Evolutionary conservation across 495 filamentous ascomycete genomes (phyloP).

Genomic region (Pyronema omphalodes): DNA sequence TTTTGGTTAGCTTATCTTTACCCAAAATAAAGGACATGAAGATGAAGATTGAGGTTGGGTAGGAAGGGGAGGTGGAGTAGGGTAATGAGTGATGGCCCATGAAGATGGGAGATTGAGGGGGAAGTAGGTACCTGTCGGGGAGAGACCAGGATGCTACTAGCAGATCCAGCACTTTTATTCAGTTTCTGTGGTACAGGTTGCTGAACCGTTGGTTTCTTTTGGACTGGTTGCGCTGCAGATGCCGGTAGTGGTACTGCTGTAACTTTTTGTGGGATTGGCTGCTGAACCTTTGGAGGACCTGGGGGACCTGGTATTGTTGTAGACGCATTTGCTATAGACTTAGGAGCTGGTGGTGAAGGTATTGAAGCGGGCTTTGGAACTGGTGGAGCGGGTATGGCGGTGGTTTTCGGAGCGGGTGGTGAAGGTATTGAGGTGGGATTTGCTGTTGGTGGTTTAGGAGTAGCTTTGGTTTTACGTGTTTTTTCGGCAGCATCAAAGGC

Average conservation of each 20-base stretch:
- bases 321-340: background rate
- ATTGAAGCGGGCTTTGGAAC: conserved; percentile 13
- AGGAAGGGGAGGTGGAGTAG: background rate
- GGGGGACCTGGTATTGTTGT: background rate
- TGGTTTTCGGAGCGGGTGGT: background rate
- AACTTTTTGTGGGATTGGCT: conserved; percentile 1
- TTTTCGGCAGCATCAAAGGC: conserved; percentile 26
- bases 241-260: background rate
- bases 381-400: background rate
- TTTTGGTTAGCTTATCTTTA: no score
- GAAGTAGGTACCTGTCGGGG: conserved; percentile 28
- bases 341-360: conserved; percentile 7
- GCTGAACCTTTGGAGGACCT: background rate
- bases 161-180: conserved; percentile 31
- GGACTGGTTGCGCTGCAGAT: background rate
- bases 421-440: background rate
- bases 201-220: conserved; percentile 31
- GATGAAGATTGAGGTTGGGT: no score
- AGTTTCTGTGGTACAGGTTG: conserved; percentile 55
- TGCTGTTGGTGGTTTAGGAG: no score
- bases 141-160: conserved; percentile 47
- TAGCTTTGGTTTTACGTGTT: background rate
- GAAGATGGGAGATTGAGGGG: background rate
- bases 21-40: no score
- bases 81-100: background rate